Conservation (phyloP, 1,139 yeast genomes). For the Pichia sp. region DNA sequence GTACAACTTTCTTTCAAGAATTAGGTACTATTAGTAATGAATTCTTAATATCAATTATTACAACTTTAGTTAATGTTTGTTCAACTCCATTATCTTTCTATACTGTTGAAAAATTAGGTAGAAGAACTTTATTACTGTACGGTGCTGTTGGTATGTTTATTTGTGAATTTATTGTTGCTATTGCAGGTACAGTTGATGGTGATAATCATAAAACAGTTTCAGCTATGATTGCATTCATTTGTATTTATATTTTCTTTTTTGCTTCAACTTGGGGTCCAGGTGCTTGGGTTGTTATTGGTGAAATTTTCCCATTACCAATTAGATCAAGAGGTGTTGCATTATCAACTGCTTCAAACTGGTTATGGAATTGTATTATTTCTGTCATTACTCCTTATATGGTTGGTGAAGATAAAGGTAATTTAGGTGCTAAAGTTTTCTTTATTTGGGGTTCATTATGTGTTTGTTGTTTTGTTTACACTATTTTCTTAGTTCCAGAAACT, state of each 20-base stretch:
- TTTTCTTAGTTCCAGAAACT: conserved; percentile 48
- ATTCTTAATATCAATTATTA: conserved; percentile 44
- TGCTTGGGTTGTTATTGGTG: conserved; percentile 53
- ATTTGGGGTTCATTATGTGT: conserved; percentile 54
- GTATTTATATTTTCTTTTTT: conserved; percentile 51
- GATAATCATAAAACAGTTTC: conserved; percentile 26
- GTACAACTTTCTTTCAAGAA: conserved; percentile 56
- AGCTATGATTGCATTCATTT: conserved; percentile 43
- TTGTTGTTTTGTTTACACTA: conserved; percentile 36
- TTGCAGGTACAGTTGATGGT: conserved; percentile 44
- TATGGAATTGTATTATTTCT: conserved; percentile 33
- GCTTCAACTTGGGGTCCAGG: conserved; percentile 45
- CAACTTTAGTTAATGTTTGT: conserved; percentile 60
- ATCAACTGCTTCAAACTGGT: conserved; percentile 35
- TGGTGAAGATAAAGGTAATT: conserved; percentile 53
- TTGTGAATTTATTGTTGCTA: conserved; percentile 56
- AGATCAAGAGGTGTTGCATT: conserved; percentile 41
- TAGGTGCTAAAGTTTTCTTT: conserved; percentile 65
- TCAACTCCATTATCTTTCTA: conserved; percentile 31
- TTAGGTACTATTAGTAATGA: conserved; percentile 46
- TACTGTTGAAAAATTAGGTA: conserved; percentile 43
- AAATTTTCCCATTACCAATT: conserved; percentile 52
- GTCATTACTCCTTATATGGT: conserved; percentile 39
- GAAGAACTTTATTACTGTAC: conserved; percentile 43
- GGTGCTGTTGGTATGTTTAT: conserved; percentile 57